phyloP scores from a whole-genome alignment of 164 flowering plant genomes.

The Pachysandra terminalis region DNA sequence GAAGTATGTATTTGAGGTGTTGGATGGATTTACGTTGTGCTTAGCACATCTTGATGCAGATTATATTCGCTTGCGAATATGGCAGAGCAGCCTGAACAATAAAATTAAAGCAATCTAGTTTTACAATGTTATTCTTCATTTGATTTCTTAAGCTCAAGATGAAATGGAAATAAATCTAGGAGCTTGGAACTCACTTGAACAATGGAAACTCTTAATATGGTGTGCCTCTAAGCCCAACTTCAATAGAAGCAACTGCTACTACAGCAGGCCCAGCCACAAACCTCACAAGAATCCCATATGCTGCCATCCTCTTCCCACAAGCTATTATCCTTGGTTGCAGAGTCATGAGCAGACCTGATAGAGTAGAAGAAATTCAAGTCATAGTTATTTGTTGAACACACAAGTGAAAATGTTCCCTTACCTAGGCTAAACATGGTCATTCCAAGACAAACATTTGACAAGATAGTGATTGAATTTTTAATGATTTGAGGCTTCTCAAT shows the following conservation, averaged over 20 bases:
- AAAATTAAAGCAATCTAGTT: background rate
- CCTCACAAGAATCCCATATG: too few species aligned
- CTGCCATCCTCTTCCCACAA: too few species aligned
- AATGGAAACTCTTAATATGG: conserved; percentile 28
- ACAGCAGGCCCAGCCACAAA: too few species aligned
- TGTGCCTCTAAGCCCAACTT: conserved; percentile 34
- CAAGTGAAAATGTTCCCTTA: conserved; percentile 9
- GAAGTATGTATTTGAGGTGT: background rate
- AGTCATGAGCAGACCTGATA: conserved; percentile 39
- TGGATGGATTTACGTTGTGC: background rate
- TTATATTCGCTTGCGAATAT: conserved; percentile 45
- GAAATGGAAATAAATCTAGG: too few species aligned
- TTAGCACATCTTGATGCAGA: background rate
- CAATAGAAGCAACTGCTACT: conserved; percentile 35
- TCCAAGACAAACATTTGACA: too few species aligned
- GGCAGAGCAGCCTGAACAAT: conserved; percentile 40
- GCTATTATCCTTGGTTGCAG: conserved; percentile 38
- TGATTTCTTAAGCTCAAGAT: too few species aligned
- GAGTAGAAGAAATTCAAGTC: background rate
- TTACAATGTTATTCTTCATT: too few species aligned
- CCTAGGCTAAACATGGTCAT: conserved; percentile 50
- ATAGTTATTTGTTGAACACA: background rate
- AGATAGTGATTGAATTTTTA: conserved; percentile 31
- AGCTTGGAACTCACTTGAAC: conserved; percentile 26
- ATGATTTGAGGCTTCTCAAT: too few species aligned